These are phyloP conservation scores for Monosporozyma aerobia DNA, from an alignment of 805 yeast genomes.

Conservation along the genomic window DNA sequence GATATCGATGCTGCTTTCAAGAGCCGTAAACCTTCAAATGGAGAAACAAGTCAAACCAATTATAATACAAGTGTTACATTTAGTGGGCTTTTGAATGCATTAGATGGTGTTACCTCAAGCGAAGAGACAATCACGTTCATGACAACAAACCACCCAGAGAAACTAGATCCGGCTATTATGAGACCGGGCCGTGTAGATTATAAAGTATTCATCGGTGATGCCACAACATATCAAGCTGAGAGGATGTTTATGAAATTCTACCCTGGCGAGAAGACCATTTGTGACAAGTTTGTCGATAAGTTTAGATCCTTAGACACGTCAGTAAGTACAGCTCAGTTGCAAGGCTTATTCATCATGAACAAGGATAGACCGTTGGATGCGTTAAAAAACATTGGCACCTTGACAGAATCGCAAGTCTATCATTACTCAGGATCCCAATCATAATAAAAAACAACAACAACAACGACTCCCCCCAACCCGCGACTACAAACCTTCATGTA, in stretches of 20 bases:
- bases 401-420: slow-evolving; percentile 19
- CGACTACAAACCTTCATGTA: slow-evolving; percentile 10
- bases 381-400: slow-evolving; percentile 44
- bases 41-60: slow-evolving; percentile 52
- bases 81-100: slow-evolving; percentile 84
- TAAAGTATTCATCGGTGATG: slow-evolving; percentile 75
- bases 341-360: slow-evolving; percentile 89
- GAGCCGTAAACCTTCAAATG: slow-evolving; percentile 65
- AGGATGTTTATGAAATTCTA: slow-evolving; percentile 86
- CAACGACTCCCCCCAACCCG: neutral
- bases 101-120: slow-evolving; percentile 96
- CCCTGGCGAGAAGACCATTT: slow-evolving; percentile 49
- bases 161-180: slow-evolving; percentile 82
- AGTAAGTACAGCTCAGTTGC: slow-evolving; percentile 81
- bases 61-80: slow-evolving; percentile 86
- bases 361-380: slow-evolving; percentile 77
- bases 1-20: slow-evolving; percentile 96
- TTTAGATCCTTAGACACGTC: slow-evolving; percentile 21
- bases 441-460: neutral
- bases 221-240: slow-evolving; percentile 70
- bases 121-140: slow-evolving; percentile 94
- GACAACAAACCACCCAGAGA: slow-evolving; percentile 97
- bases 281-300: slow-evolving; percentile 29
- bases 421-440: neutral
- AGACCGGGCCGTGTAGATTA: slow-evolving; percentile 93